These are phyloP conservation scores for Zymoseptoria passerinii DNA, from an alignment of 2,329 filamentous ascomycete genomes.

Conservation along the genomic window DNA sequence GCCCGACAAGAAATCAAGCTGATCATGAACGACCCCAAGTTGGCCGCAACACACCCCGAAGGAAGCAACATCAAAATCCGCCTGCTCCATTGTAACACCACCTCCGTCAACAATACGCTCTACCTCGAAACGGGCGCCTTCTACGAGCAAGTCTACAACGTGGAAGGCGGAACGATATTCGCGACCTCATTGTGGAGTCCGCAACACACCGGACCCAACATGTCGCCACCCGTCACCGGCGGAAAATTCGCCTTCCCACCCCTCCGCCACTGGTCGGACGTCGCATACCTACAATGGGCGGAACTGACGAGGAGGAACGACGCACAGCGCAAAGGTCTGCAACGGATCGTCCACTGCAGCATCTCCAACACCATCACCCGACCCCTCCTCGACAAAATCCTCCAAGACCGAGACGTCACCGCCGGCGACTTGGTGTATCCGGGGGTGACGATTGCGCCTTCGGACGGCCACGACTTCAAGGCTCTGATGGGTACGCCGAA, in stretches of 20 bases:
- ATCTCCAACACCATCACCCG: background rate
- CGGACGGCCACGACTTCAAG: conserved; percentile 2
- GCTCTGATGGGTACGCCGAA: conserved; percentile 10
- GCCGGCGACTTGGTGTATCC: background rate
- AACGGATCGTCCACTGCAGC: conserved; percentile 1
- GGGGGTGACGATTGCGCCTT: background rate
- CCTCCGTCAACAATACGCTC: background rate
- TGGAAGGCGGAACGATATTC: conserved; percentile 1
- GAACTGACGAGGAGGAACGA: conserved; percentile 2
- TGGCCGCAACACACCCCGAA: background rate
- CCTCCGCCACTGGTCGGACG: conserved; percentile 8
- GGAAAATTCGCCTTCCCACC: background rate
- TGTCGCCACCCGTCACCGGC: conserved; percentile 3
- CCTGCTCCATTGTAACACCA: background rate
- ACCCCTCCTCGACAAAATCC: conserved; percentile 1
- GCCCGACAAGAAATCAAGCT: background rate
- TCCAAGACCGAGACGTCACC: background rate
- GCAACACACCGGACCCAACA: background rate
- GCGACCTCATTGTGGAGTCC: background rate
- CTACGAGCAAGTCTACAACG: conserved; percentile 1
- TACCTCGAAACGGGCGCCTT: background rate
- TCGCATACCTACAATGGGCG: conserved; percentile 10
- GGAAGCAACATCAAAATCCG: background rate
- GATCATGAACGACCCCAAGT: background rate
- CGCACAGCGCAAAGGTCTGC: conserved; percentile 1